These are phyloP conservation scores for Coprinopsis sp. DNA, from an alignment of 768 basidiomycete species.

Conservation along the genomic window DNA sequence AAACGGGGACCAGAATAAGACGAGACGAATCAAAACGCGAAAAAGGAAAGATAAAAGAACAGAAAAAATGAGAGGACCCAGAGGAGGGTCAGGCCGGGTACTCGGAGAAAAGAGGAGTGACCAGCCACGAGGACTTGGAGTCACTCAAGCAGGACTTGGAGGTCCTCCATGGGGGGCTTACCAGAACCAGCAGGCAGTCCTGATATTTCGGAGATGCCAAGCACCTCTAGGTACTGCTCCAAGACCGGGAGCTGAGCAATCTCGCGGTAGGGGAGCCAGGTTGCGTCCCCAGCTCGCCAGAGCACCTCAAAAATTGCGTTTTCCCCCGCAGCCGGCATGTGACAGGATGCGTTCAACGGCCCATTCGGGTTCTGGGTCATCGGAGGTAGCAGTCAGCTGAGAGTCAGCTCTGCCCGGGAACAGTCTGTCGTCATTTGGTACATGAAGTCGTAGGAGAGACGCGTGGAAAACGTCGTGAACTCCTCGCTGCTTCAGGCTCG, in stretches of 20 bases:
- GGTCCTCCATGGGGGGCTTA: no score
- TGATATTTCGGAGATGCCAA: background rate
- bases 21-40: no score
- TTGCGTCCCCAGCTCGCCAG: constrained; percentile 31
- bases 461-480: constrained; percentile 25
- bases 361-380: constrained; percentile 6
- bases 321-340: background rate
- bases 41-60: no score
- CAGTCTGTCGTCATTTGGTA: constrained; percentile 29
- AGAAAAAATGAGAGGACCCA: no score
- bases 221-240: constrained; percentile 2
- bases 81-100: no score
- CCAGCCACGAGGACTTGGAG: no score
- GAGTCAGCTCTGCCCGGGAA: constrained; percentile 29
- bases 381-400: constrained; percentile 11
- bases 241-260: constrained; percentile 1
- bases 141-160: no score
- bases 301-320: constrained; percentile 16
- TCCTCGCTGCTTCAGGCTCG: constrained; percentile 16
- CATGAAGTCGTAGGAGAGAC: constrained; percentile 24
- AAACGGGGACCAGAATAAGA: no score
- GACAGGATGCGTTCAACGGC: background rate
- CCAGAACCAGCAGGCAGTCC: no score
- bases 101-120: no score
- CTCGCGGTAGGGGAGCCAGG: constrained; percentile 13